Conservation (phyloP, 257 asterid genomes). For the Solanum virginianum region DNA sequence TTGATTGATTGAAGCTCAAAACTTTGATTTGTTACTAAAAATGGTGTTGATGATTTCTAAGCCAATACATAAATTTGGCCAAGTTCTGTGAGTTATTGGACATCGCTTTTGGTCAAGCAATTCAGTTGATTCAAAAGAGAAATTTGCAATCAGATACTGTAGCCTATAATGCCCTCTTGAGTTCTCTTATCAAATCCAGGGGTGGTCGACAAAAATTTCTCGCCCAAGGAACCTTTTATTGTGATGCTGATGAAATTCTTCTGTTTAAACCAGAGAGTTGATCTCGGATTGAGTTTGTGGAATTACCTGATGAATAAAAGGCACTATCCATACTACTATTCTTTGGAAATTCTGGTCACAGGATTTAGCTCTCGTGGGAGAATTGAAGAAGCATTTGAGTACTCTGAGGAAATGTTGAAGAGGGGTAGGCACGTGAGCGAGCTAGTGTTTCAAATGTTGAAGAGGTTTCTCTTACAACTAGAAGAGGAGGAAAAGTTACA, state of each 20-base stretch:
- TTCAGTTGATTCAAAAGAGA: slow-evolving; percentile 47
- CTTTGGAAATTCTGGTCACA: slow-evolving; percentile 64
- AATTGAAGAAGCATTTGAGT: slow-evolving; percentile 52
- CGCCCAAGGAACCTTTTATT: too few species aligned
- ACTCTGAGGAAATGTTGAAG: too few species aligned
- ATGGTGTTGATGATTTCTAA: neutral
- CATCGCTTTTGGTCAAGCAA: too few species aligned
- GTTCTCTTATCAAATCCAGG: slow-evolving; percentile 46
- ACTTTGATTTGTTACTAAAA: neutral
- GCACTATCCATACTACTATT: slow-evolving; percentile 73
- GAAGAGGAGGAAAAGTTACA: slow-evolving; percentile 33
- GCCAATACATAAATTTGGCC: neutral
- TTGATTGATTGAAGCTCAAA: too few species aligned
- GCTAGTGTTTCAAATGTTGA: slow-evolving; percentile 33
- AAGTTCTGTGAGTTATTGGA: slow-evolving; percentile 1
- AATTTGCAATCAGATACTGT: slow-evolving; percentile 44
- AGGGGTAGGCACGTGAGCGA: slow-evolving; percentile 63
- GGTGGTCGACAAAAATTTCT: too few species aligned
- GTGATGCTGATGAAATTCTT: too few species aligned
- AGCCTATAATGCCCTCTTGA: slow-evolving; percentile 70
- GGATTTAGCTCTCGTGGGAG: slow-evolving; percentile 75
- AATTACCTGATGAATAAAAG: slow-evolving; percentile 58
- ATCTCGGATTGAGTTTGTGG: slow-evolving; percentile 70
- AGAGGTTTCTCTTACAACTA: slow-evolving; percentile 37
- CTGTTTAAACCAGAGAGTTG: slow-evolving; percentile 48